Base-by-base conservation (phyloP, 2,329 filamentous ascomycete species). In the Fusarium poae region DNA sequence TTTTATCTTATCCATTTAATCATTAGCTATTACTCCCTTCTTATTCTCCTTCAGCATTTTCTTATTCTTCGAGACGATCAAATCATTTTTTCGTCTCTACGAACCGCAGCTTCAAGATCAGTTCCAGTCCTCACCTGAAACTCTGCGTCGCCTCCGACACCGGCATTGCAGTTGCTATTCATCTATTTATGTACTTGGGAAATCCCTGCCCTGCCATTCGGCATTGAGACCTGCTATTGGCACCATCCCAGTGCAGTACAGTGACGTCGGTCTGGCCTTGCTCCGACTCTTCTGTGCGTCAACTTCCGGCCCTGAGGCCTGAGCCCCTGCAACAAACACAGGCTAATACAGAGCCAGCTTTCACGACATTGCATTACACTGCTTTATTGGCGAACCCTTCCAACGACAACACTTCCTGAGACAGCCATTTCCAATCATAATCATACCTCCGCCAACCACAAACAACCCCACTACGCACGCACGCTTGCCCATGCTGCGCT, bases 371-470 rank as follows among this genome's bases (percentile, higher is more conserved):
- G 37, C 21, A 39, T 44, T 51, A 21, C 57, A 35, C 40, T 45
- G 39, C 45, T 45, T 50, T 49, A 44, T 51, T 51, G 27, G 49
- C 52, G 40, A 54, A 54, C 42, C 43, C 40, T 54, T 32, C 50
- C 51, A 62, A 46, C 53, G 20, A 21, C 52, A 25, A 30, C 46
- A 68, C 58, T 48, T 46, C 57, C 45, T 55, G 61, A 66, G 57
- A 34, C 44, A 61, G 57, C 64, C 62, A 72, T 73, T 71, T 72
- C 67, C 72, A 74, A 70, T 68, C 60, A 60, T 34, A 74, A 70
- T 68, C 60, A 60, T 34, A 58, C 66, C 54, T 66, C 71, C 63
- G 64, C 68, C 50, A 68, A 60, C 51, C 58, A 62, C 52, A 57
- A 58, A 21, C 53, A 53, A 57, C 62, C 57, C 67, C 68, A 70